Conservation (phyloP, 2,329 filamentous ascomycete genomes). For the Myriosclerotinia scirpicola region DNA sequence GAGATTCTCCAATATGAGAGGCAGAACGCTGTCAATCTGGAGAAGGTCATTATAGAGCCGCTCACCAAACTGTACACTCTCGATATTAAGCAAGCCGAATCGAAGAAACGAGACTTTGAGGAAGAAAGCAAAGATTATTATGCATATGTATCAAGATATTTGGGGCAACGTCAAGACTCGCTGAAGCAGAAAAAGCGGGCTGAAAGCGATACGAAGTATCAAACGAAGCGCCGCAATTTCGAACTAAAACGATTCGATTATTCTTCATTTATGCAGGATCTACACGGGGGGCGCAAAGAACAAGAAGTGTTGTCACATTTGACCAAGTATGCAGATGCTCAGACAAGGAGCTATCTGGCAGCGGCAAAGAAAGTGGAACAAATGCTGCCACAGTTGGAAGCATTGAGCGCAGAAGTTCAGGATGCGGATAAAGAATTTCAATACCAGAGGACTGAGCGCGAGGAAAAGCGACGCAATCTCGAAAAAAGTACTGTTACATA, state of each 20-base stretch:
- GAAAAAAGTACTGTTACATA: constrained; percentile 83
- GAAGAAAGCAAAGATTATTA: constrained; percentile 99
- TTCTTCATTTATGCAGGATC: constrained; percentile 97
- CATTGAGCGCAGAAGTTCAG: constrained; percentile 82
- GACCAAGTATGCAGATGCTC: constrained; percentile 88
- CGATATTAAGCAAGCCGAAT: constrained; percentile 96
- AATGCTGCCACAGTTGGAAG: constrained; percentile 85
- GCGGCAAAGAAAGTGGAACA: constrained; percentile 85
- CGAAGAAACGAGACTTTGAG: constrained; percentile 96
- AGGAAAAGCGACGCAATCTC: constrained; percentile 86
- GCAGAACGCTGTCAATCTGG: constrained; percentile 78
- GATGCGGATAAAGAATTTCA: constrained; percentile 96
- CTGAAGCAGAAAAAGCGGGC: constrained; percentile 95
- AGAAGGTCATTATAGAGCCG: constrained; percentile 93
- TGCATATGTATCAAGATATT: constrained; percentile 87
- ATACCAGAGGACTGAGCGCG: constrained; percentile 88
- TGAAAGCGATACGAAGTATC: constrained; percentile 95
- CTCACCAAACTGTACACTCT: constrained; percentile 87
- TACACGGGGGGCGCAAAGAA: constrained; percentile 98
- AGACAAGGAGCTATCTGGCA: constrained; percentile 77
- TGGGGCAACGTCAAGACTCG: constrained; percentile 94
- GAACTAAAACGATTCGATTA: constrained; percentile 98
- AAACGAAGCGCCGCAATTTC: constrained; percentile 88
- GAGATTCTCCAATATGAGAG: constrained; percentile 88
- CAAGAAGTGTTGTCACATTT: constrained; percentile 94